Percentiles rank a stretch among this genome's conserved stretches.
Conservation (phyloP, 106 monocot species). For the Ottelia alismoides region DNA sequence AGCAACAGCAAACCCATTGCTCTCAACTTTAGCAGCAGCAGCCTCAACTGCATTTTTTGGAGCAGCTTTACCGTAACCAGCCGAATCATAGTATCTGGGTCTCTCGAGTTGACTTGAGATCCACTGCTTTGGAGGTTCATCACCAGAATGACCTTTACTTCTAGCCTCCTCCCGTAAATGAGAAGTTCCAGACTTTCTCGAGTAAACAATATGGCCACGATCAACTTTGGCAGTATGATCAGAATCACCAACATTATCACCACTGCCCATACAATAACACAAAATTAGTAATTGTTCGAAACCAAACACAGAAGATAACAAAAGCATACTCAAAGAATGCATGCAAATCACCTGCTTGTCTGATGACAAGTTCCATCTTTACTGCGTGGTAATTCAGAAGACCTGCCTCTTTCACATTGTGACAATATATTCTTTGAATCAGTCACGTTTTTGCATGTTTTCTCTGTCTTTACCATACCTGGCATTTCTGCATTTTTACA, state of each 20-base stretch:
- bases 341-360: slow-evolving; percentile 42
- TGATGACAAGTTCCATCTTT: slow-evolving; percentile 28
- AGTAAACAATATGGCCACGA: slow-evolving; percentile 8
- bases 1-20: slow-evolving; percentile 76
- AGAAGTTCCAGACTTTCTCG: slow-evolving; percentile 19
- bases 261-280: too few relatives aligned
- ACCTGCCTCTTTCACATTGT: slow-evolving; percentile 23
- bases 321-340: too few relatives aligned
- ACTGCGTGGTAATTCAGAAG: slow-evolving; percentile 22
- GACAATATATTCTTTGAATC: slow-evolving; percentile 28
- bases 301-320: too few relatives aligned
- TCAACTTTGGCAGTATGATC: too few relatives aligned
- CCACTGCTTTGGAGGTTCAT: slow-evolving; percentile 17
- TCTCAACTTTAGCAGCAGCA: slow-evolving; percentile 68
- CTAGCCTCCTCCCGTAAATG: slow-evolving; percentile 22
- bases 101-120: slow-evolving; percentile 20
- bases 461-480: too few relatives aligned
- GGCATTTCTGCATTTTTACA: too few relatives aligned
- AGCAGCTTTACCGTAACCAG: slow-evolving; percentile 20
- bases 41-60: slow-evolving; percentile 70
- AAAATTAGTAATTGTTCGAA: too few relatives aligned
- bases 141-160: slow-evolving; percentile 22
- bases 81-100: slow-evolving; percentile 24
- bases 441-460: too few relatives aligned
- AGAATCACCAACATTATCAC: too few relatives aligned